Evolutionary conservation across 1,284 basidiomycete genomes (phyloP).

Genomic region (Anthracocystis setariae): DNA sequence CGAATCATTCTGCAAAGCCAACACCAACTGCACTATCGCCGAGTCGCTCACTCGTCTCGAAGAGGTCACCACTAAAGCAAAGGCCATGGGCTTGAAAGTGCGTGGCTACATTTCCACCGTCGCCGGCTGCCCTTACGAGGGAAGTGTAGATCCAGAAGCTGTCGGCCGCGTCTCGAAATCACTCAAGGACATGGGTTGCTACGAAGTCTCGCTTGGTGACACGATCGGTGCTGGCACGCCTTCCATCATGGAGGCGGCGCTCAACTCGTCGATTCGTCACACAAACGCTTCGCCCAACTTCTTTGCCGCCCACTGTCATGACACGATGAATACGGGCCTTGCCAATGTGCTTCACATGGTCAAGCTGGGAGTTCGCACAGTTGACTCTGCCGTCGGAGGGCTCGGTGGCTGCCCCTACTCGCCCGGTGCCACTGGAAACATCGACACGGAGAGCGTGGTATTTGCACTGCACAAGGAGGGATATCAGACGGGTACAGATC

Average conservation of each 20-base stretch:
- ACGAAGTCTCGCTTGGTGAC: conserved; percentile 90
- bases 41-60: conserved; percentile 78
- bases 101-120: conserved; percentile 85
- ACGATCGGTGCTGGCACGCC: conserved; percentile 90
- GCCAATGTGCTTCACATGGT: conserved; percentile 70
- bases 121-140: conserved; percentile 82
- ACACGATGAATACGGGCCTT: conserved; percentile 84
- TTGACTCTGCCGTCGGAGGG: conserved; percentile 78
- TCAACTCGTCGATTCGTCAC: conserved; percentile 75
- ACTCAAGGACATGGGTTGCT: conserved; percentile 88
- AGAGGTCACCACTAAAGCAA: conserved; percentile 75
- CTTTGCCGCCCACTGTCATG: conserved; percentile 77
- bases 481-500: conserved; percentile 77
- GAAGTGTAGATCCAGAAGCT: conserved; percentile 75
- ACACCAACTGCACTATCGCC: conserved; percentile 80
- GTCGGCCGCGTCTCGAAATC: conserved; percentile 79
- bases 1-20: conserved; percentile 83
- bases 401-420: conserved; percentile 95
- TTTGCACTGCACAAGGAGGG: conserved; percentile 80
- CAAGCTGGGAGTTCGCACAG: conserved; percentile 70
- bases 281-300: neutral
- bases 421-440: conserved; percentile 74
- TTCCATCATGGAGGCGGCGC: conserved; percentile 74
- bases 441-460: conserved; percentile 75
- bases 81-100: conserved; percentile 76